Base-by-base conservation (phyloP, 441 rosid species). In the Populus trichocarpa region DNA sequence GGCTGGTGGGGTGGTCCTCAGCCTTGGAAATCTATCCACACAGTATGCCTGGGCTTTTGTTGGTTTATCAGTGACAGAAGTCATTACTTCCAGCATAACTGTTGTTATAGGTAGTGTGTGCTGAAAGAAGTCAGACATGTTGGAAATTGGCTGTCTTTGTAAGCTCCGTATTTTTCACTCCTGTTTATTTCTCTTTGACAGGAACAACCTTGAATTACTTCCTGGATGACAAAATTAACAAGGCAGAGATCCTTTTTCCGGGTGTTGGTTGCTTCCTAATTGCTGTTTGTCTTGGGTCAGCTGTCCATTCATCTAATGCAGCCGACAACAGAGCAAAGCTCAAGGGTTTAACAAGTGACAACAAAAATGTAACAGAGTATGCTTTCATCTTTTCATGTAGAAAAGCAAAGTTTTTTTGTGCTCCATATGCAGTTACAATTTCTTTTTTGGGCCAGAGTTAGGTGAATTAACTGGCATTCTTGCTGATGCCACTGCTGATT, bases 21-120 rank as follows among this genome's bases (percentile, higher is more conserved):
- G 95, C 82, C 75, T 93, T 12, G 99, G 99, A 50, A 95, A 90
- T 84, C 85, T 95, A 33, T 77, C 93, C 53, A 87, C 96, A 14
- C 98, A 95, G 81, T 93, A 95, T 87, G 98, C 99, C 67, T 91
- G 89, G 91, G 94, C 97, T 65, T 89, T 89, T 79, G 96, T 92
- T 67, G 99, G 99, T 30, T 82, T 95, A 75, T 93, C 99, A 8
- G 93, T 95, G 23, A 88, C 93, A 69, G 92, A 91, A 86, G 97
- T 95, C 30, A 76, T 93, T 78, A 74, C 89, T 67, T 72, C 87
- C n/a, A 91, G 98, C 84, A 86, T 92, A 69, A 88, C 92, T 0
- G 97, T 95, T 50, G 91, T 95, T 77, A 81, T 95, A 78, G 96
- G 98, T 92, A 40, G n/a, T 70, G 81, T 64, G 30, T 22, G 57